Percentiles rank a stretch among this genome's conserved stretches.
Conservation (phyloP, 2,329 filamentous ascomycete species). For the Ophiostoma pallidulum region DNA sequence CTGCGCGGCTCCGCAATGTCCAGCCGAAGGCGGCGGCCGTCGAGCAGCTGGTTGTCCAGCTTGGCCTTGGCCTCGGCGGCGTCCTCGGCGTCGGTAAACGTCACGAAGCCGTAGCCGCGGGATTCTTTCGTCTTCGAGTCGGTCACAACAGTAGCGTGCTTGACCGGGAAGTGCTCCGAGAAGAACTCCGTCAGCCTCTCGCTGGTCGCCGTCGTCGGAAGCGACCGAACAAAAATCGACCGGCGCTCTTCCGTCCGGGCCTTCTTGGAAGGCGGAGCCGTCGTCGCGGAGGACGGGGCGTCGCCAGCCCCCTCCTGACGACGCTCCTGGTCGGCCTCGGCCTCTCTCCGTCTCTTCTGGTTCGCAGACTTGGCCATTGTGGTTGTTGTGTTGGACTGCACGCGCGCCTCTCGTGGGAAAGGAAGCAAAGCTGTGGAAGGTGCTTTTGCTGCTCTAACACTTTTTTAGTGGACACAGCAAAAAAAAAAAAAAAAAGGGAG, state of each 20-base stretch:
- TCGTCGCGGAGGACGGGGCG: background rate
- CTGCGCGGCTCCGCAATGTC: slow-evolving; percentile 83
- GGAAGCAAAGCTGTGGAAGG: too few relatives aligned
- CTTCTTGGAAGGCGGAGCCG: slow-evolving; percentile 39
- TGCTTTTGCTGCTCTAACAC: slow-evolving; percentile 2
- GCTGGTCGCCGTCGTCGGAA: slow-evolving; percentile 68
- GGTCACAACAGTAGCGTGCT: slow-evolving; percentile 86
- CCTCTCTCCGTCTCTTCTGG: slow-evolving; percentile 28
- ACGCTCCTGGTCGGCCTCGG: slow-evolving; percentile 24
- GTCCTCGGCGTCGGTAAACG: slow-evolving; percentile 89
- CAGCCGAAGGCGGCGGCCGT: slow-evolving; percentile 73
- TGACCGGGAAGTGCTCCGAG: slow-evolving; percentile 87
- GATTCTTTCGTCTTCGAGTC: slow-evolving; percentile 81
- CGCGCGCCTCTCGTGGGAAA: too few relatives aligned
- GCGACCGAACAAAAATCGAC: slow-evolving; percentile 83
- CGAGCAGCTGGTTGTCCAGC: slow-evolving; percentile 66
- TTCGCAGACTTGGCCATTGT: slow-evolving; percentile 21
- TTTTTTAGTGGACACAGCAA: slow-evolving; percentile 7
- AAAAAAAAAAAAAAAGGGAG: slow-evolving; percentile 13
- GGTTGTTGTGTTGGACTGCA: too few relatives aligned
- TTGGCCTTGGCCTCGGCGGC: slow-evolving; percentile 71
- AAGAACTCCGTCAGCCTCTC: slow-evolving; percentile 82
- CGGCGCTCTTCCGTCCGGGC: slow-evolving; percentile 50
- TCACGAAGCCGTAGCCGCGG: slow-evolving; percentile 92
- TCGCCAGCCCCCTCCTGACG: slow-evolving; percentile 13